phyloP scores from a whole-genome alignment of 495 filamentous ascomycete species.

The Neohortaea acidophila region DNA sequence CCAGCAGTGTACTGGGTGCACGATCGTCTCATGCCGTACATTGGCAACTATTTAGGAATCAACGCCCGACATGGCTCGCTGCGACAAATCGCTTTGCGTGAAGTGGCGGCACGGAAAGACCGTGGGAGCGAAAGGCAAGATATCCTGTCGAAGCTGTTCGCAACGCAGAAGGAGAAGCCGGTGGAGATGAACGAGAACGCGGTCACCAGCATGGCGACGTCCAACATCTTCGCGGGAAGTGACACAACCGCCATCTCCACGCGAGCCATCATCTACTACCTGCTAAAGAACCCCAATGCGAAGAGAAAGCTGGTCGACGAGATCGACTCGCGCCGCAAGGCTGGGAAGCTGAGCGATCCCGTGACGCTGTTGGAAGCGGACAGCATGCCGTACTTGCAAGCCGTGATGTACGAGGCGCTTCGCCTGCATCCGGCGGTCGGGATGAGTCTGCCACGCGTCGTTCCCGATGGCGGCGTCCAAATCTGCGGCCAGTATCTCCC shows the following conservation, averaged over 20 bases:
- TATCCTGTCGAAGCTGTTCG: conserved; percentile 20
- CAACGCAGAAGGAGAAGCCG: conserved; percentile 21
- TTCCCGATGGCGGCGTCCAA: conserved; percentile 16
- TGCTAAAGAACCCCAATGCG: conserved; percentile 20
- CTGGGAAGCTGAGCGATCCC: conserved; percentile 15
- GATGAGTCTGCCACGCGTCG: conserved; percentile 18
- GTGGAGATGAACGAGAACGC: conserved; percentile 17
- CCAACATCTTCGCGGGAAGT: conserved; percentile 21
- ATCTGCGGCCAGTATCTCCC: conserved; percentile 20
- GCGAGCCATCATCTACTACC: conserved; percentile 23
- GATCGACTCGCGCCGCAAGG: conserved; percentile 9
- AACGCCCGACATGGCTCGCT: conserved; percentile 23
- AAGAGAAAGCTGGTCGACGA: conserved; percentile 19
- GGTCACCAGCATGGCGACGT: conserved; percentile 20
- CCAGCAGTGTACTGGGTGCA: conserved; percentile 25
- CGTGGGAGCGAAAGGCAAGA: conserved; percentile 19
- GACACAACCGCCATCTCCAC: conserved; percentile 25
- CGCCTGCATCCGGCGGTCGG: conserved; percentile 24
- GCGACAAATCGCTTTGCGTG: conserved; percentile 20
- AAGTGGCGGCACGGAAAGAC: conserved; percentile 17
- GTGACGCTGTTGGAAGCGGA: conserved; percentile 16
- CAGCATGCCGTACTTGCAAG: conserved; percentile 25
- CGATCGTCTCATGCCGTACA: conserved; percentile 18
- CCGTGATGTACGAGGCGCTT: conserved; percentile 23
- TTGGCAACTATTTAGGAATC: conserved; percentile 24